Conservation (phyloP, 352 stramenopile genomes). For the Lagenidium giganteum region DNA sequence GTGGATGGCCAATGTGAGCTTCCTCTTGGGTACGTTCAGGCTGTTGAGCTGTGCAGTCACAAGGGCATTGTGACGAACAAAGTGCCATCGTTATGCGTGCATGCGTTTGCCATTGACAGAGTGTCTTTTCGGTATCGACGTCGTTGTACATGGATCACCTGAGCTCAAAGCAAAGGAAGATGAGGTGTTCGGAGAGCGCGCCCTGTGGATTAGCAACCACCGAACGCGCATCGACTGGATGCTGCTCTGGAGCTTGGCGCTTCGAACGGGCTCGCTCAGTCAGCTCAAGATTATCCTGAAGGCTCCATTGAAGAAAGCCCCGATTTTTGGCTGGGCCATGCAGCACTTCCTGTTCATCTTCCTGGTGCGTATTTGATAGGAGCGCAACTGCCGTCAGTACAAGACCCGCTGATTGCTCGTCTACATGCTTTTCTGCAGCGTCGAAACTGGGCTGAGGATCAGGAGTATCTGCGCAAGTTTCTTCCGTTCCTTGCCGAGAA, state of each 20-base stretch:
- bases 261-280: constrained; percentile 42
- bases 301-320: constrained; percentile 56
- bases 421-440: constrained; percentile 20
- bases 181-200: constrained; percentile 39
- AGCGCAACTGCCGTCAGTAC: too few species aligned
- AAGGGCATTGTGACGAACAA: too few species aligned
- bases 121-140: constrained; percentile 52
- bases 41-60: too few species aligned
- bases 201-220: constrained; percentile 75
- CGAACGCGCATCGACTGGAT: constrained; percentile 85
- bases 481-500: constrained; percentile 43
- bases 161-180: constrained; percentile 49
- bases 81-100: too few species aligned
- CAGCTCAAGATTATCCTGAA: constrained; percentile 76
- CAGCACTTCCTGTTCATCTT: constrained; percentile 86
- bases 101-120: constrained; percentile 19
- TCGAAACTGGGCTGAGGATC: constrained; percentile 58
- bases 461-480: constrained; percentile 40
- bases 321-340: constrained; percentile 85
- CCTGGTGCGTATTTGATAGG: constrained; percentile 25
- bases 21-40: constrained; percentile 42
- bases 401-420: too few species aligned
- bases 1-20: constrained; percentile 69
- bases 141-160: constrained; percentile 52
- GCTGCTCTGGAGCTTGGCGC: constrained; percentile 67